These are phyloP conservation scores for Suhomyces choctaworum DNA, from an alignment of 1,139 yeast species.

Conservation along the genomic window DNA sequence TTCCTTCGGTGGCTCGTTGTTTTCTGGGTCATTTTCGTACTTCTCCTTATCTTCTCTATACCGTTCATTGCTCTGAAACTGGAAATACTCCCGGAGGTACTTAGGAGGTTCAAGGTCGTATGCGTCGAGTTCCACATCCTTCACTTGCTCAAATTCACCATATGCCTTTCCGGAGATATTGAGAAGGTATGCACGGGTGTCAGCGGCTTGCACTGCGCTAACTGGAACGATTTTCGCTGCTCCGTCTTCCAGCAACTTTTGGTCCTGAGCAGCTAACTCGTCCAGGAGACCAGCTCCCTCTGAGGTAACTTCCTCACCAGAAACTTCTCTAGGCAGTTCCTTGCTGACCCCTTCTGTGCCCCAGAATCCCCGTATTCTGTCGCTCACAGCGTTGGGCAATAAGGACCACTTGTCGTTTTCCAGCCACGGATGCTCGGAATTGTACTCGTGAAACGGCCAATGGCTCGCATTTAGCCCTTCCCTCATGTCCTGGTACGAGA, in stretches of 20 bases:
- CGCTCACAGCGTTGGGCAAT: slow-evolving; percentile 59
- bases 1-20: slow-evolving; percentile 21
- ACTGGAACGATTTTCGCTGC: background rate
- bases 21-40: slow-evolving; percentile 30
- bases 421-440: slow-evolving; percentile 47
- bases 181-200: slow-evolving; percentile 39
- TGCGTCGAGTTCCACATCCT: slow-evolving; percentile 1
- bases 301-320: slow-evolving; percentile 11
- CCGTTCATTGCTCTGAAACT: slow-evolving; percentile 26
- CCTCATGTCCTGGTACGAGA: slow-evolving; percentile 59
- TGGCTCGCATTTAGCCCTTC: slow-evolving; percentile 45
- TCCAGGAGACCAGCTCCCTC: slow-evolving; percentile 9
- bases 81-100: slow-evolving; percentile 41
- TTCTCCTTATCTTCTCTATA: slow-evolving; percentile 26
- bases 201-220: slow-evolving; percentile 4
- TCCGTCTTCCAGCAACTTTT: background rate
- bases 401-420: slow-evolving; percentile 56
- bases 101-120: slow-evolving; percentile 38
- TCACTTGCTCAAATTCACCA: slow-evolving; percentile 40
- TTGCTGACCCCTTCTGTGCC: slow-evolving; percentile 17
- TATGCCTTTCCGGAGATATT: slow-evolving; percentile 52
- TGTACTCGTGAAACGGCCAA: slow-evolving; percentile 56
- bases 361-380: slow-evolving; percentile 53
- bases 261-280: background rate
- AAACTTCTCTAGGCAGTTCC: background rate